A percentile compares a stretch with the other conserved stretches of the same genome.
These are phyloP conservation scores for Phytopythium sindhum DNA, from an alignment of 352 stramenopile species.

Conservation along the genomic window DNA sequence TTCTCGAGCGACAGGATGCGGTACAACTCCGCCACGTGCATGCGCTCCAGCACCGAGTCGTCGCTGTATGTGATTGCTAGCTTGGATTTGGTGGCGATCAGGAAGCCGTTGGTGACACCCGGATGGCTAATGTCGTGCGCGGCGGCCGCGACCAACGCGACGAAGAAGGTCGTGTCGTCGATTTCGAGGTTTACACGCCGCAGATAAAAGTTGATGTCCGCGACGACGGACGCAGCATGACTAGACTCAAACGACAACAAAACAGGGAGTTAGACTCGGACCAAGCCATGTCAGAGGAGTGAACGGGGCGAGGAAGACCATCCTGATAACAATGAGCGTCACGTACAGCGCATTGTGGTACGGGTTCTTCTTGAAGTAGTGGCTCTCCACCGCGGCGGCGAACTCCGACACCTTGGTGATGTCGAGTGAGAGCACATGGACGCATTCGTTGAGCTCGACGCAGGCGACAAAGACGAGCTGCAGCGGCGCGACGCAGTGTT, in stretches of 20 bases:
- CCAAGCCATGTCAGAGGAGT: too few species aligned
- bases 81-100: slow-evolving; percentile 84
- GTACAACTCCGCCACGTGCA: slow-evolving; percentile 68
- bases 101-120: slow-evolving; percentile 90
- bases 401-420: slow-evolving; percentile 43
- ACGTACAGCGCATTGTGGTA: slow-evolving; percentile 74
- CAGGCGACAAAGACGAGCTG: slow-evolving; percentile 56
- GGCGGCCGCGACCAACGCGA: slow-evolving; percentile 78
- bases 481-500: slow-evolving; percentile 36
- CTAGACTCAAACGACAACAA: slow-evolving; percentile 12
- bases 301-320: background rate
- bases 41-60: slow-evolving; percentile 81
- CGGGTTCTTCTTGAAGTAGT: slow-evolving; percentile 59
- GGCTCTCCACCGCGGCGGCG: slow-evolving; percentile 49
- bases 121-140: slow-evolving; percentile 92
- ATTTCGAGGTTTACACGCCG: slow-evolving; percentile 52
- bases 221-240: slow-evolving; percentile 58
- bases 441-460: slow-evolving; percentile 52
- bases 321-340: background rate
- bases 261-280: too few species aligned
- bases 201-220: slow-evolving; percentile 68
- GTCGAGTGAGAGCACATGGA: slow-evolving; percentile 37
- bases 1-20: slow-evolving; percentile 57
- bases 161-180: slow-evolving; percentile 49
- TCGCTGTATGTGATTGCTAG: slow-evolving; percentile 93